Evolutionary conservation across 805 yeast species (phyloP), one percentile per base, ranked within the genome.

Genomic region (Lachancea quebecensis): DNA sequence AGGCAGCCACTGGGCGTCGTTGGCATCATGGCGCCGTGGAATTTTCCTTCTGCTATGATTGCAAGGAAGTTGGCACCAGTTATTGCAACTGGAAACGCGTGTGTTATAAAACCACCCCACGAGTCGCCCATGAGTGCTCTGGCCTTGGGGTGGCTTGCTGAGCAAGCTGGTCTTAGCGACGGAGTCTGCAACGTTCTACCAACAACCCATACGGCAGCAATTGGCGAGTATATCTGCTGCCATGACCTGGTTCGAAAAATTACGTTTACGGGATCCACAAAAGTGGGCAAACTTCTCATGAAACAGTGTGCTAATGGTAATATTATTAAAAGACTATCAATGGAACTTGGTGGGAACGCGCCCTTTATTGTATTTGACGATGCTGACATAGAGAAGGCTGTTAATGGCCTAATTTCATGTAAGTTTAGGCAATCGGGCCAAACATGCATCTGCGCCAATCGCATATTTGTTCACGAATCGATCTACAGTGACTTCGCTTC

Each of bases 291-390:
- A 7, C 25, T 21, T 7, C 25, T 21, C 25, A 21, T 21, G 25
- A 21, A 21, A 21, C 25, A 21, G 25, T 21, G 25, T 21, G 25
- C 25, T 7, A 21, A 21, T 21, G 25, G 25, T 7, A 42, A 74
- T 14, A 74, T 85, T 1, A 69, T 85, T 55, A 84, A 85, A 69
- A 85, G 83, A 60, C 66, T 81, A 41, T 78, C 87, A 2, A 70
- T 85, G 59, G 91, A 84, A 64, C 72, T 84, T 36, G 91, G 93
- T 31, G 93, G 93, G 28, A 85, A 85, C 62, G 88, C 91, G 14
- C 90, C 93, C 3, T 77, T 83, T 53, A 74, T 84, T 45, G 81
- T 84, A 2, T 84, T 84, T 61, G 80, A 81, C 44, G 90, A 83
- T 58, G 88, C 87, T 10, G 78, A 82, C 50, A 53, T 84, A 16